Base-by-base conservation (phyloP, 306 rosid genomes). In the Clitoria ternatea region DNA sequence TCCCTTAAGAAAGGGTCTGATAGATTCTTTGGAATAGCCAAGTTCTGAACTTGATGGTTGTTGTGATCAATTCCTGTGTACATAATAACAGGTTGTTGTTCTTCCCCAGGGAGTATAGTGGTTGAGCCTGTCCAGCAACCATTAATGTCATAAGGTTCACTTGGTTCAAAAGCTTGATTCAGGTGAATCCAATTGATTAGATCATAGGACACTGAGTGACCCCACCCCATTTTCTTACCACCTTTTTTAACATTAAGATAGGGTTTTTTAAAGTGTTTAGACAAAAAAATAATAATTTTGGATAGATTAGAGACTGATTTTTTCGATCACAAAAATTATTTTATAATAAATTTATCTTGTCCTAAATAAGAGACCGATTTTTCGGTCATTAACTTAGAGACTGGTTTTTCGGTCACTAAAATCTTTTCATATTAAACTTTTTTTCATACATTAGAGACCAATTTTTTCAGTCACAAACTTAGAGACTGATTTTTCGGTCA, bases 161-260 rank as follows among this genome's bases (percentile, higher is more conserved):
- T 55, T 55, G 62, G 62, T 55, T 55, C 62, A 55, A 55, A 4
- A 6, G 22, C 40, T 26, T 55, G 62, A n/a, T 55, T 55, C 17
- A 55, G 39, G 29, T 55, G 62, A 55, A 55, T 55, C 62, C 62
- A 55, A 55, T 55, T 27, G 22, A 55, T 55, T 11, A 55, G 62
- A 55, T 55, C 62, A 55, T 55, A 29, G 62, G 62, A 55, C 8
- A 29, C 39, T 0, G 62, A 55, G 33, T 55, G 62, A 29, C 13
- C 62, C 62, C 62, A 55, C 33, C 27, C 62, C 39, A 55, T 55
- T 14, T 55, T 11, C 6, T 4, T 17, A 2, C 62, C 62, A 55
- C n/a, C n/a, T n/a, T n/a, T n/a, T n/a, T n/a, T n/a, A n/a, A n/a
- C n/a, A n/a, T n/a, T n/a, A n/a, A n/a, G n/a, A n/a, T n/a, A n/a